Percentiles rank a stretch among this genome's conserved stretches.
Conservation (phyloP, 2,329 filamentous ascomycete species). For the Venturia effusa region DNA sequence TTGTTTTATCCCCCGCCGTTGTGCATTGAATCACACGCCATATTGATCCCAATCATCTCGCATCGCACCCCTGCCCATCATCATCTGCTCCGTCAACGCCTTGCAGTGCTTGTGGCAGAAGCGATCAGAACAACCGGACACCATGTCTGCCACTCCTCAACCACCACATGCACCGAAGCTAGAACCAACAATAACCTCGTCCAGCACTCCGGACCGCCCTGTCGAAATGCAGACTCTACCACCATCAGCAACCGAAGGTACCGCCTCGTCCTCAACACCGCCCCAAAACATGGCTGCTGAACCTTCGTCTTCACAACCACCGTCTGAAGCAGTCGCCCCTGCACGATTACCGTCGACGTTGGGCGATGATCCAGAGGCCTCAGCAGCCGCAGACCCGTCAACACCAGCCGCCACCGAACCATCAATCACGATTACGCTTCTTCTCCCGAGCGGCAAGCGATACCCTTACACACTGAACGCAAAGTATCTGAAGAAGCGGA, state of each 20-base stretch:
- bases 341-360: conserved; percentile 3
- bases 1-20: not conserved
- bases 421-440: conserved; percentile 64
- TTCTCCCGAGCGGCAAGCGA: conserved; percentile 69
- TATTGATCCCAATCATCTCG: not conserved
- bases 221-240: not conserved
- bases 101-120: not conserved
- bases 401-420: conserved; percentile 22
- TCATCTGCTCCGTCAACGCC: not conserved
- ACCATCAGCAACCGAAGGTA: not conserved
- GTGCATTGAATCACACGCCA: not conserved
- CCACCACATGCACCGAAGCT: not conserved
- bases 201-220: not conserved
- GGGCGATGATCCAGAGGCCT: not conserved
- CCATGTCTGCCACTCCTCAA: not conserved
- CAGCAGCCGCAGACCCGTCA: not conserved
- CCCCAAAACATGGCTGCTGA: not conserved
- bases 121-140: not conserved
- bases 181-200: not conserved
- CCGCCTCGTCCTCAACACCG: not conserved
- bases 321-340: not conserved
- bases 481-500: conserved; percentile 71
- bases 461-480: conserved; percentile 88
- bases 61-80: not conserved
- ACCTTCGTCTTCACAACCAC: not conserved